phyloP scores from a whole-genome alignment of 768 basidiomycete genomes.

The Rhodotorula kratochvilovae region DNA sequence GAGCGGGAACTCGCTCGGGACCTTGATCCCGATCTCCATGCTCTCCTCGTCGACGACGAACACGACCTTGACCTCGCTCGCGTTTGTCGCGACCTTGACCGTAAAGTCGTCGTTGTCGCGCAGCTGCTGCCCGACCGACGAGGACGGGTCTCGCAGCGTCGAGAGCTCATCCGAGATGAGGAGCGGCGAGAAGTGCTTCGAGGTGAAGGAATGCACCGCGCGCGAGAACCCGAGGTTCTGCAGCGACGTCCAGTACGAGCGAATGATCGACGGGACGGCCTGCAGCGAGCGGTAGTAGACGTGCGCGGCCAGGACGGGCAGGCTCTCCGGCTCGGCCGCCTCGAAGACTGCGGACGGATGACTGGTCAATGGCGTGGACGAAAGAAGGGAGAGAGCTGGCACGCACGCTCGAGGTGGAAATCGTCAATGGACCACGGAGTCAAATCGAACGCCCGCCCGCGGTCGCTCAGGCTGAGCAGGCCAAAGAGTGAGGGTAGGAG shows the following conservation, averaged over 20 bases:
- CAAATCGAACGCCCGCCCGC: constrained; percentile 71
- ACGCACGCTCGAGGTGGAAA: constrained; percentile 67
- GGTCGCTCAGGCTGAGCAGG: constrained; percentile 61
- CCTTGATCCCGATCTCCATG: constrained; percentile 77
- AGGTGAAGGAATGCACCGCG: constrained; percentile 70
- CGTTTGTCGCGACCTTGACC: constrained; percentile 66
- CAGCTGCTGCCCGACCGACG: constrained; percentile 47
- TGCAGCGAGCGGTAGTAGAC: constrained; percentile 82
- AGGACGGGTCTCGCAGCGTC: constrained; percentile 53
- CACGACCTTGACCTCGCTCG: constrained; percentile 74
- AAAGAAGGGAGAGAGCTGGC: no score
- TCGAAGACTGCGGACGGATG: constrained; percentile 14
- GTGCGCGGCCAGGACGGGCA: constrained; percentile 72
- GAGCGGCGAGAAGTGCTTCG: constrained; percentile 78
- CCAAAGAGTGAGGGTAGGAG: constrained; percentile 71
- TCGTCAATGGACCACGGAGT: constrained; percentile 80
- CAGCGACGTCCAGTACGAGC: constrained; percentile 77
- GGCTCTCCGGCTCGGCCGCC: constrained; percentile 61
- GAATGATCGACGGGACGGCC: constrained; percentile 75
- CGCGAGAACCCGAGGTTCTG: constrained; percentile 83
- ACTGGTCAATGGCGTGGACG: neutral
- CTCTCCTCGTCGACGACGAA: constrained; percentile 90
- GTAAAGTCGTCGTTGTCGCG: constrained; percentile 67
- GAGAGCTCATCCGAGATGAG: constrained; percentile 79
- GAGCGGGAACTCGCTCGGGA: constrained; percentile 87